Percentiles rank a stretch among this genome's conserved stretches.
Conservation (phyloP, 306 rosid genomes). For the Vigna reflexopilosa region DNA sequence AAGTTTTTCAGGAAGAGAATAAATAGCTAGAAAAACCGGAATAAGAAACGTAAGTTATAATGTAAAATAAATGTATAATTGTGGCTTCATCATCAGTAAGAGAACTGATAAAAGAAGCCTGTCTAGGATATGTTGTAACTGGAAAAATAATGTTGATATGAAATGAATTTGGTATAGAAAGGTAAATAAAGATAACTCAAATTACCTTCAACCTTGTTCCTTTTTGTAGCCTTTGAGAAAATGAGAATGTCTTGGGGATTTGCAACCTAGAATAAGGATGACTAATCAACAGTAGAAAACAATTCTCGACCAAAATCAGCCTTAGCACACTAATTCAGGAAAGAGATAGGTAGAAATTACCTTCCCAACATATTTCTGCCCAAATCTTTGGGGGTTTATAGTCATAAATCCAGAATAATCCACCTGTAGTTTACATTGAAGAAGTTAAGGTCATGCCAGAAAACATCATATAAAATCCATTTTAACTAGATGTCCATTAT, state of each 20-base stretch:
- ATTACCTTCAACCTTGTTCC: slow-evolving; percentile 73
- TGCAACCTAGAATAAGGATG: slow-evolving; percentile 74
- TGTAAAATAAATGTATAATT: neutral
- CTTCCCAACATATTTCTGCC: slow-evolving; percentile 99
- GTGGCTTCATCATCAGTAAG: slow-evolving; percentile 3
- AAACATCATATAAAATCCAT: slow-evolving; percentile 40
- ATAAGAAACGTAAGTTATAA: slow-evolving; percentile 20
- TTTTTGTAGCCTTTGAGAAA: slow-evolving; percentile 88
- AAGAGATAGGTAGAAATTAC: slow-evolving; percentile 53
- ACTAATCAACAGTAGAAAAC: slow-evolving; percentile 42
- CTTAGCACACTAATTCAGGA: slow-evolving; percentile 44
- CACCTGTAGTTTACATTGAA: slow-evolving; percentile 66
- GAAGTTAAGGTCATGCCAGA: slow-evolving; percentile 27
- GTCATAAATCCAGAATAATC: slow-evolving; percentile 99
- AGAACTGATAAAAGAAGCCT: slow-evolving; percentile 31
- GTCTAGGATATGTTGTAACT: slow-evolving; percentile 27
- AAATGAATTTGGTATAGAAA: slow-evolving; percentile 28
- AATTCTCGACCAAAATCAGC: slow-evolving; percentile 41
- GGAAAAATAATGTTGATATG: slow-evolving; percentile 27
- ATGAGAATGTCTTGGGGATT: slow-evolving; percentile 99
- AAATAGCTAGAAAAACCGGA: slow-evolving; percentile 25
- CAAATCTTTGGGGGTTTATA: slow-evolving; percentile 97
- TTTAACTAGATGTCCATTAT: slow-evolving; percentile 16
- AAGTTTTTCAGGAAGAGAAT: slow-evolving; percentile 2
- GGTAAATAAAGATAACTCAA: slow-evolving; percentile 38